Conservation (phyloP, 1,139 yeast genomes). For the Hansenula anomala region DNA sequence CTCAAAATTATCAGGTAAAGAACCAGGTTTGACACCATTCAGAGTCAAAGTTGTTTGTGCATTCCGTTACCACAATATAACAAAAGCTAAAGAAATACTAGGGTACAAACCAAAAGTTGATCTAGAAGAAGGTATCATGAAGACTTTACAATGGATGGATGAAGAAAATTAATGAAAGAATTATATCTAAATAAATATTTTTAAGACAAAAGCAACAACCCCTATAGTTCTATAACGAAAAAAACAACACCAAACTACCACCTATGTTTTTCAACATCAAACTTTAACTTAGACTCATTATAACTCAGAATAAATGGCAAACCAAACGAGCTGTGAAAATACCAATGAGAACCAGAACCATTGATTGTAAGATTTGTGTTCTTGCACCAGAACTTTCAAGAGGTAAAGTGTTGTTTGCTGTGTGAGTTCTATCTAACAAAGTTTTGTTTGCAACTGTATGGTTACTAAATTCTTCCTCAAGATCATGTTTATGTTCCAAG, state of each 20-base stretch:
- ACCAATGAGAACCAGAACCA: too few relatives aligned
- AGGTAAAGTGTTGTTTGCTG: neutral
- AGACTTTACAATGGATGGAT: constrained; percentile 86
- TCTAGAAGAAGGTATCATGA: constrained; percentile 75
- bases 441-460: constrained; percentile 1
- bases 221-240: neutral
- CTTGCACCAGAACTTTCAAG: neutral
- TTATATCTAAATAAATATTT: neutral
- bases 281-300: too few relatives aligned
- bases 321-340: too few relatives aligned
- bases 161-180: constrained; percentile 34
- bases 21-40: constrained; percentile 94
- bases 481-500: constrained; percentile 1
- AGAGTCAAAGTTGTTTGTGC: constrained; percentile 93
- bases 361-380: neutral
- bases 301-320: too few relatives aligned
- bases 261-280: too few relatives aligned
- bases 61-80: constrained; percentile 87
- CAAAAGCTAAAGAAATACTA: constrained; percentile 73
- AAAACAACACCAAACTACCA: neutral
- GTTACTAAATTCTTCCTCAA: constrained; percentile 1
- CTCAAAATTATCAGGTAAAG: constrained; percentile 67
- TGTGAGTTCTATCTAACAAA: neutral
- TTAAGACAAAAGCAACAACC: too few relatives aligned
- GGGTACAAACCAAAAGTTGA: constrained; percentile 81